Percentiles rank a stretch among this genome's conserved stretches.
phyloP scores from a whole-genome alignment of 345 rosid genomes.

The Sonneratia alba region DNA sequence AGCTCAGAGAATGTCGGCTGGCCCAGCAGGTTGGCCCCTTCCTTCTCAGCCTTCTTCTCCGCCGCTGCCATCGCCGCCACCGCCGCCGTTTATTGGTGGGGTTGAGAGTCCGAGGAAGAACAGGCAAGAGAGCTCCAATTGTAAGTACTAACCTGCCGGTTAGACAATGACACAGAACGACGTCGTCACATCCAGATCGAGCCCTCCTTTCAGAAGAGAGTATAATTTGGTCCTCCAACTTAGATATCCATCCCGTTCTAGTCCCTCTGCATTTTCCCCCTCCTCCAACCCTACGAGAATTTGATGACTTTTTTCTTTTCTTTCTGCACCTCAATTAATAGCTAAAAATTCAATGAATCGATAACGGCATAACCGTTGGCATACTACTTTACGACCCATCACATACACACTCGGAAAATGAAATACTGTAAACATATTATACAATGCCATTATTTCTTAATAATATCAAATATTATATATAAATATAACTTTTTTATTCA shows the following conservation, averaged over 20 bases:
- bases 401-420: too few relatives aligned
- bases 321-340: too few relatives aligned
- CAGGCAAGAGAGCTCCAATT: background rate
- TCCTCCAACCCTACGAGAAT: too few relatives aligned
- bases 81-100: background rate
- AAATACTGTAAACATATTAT: too few relatives aligned
- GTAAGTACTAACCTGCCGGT: background rate
- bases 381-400: too few relatives aligned
- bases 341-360: too few relatives aligned
- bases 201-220: background rate
- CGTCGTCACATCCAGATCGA: background rate
- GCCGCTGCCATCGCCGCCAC: slow-evolving; percentile 17
- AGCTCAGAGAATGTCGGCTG: slow-evolving; percentile 48
- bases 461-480: too few relatives aligned
- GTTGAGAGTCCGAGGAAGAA: background rate
- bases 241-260: background rate
- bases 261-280: background rate
- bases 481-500: too few relatives aligned
- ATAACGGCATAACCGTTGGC: too few relatives aligned
- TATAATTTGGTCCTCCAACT: background rate
- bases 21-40: slow-evolving; percentile 52
- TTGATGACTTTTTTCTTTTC: too few relatives aligned
- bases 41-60: slow-evolving; percentile 21
- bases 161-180: background rate
- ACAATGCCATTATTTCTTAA: too few relatives aligned